A percentile compares a stretch with the other conserved stretches of the same genome.
Evolutionary conservation across 352 stramenopile species (phyloP).

Genomic region (Globisporangium sylvaticum): DNA sequence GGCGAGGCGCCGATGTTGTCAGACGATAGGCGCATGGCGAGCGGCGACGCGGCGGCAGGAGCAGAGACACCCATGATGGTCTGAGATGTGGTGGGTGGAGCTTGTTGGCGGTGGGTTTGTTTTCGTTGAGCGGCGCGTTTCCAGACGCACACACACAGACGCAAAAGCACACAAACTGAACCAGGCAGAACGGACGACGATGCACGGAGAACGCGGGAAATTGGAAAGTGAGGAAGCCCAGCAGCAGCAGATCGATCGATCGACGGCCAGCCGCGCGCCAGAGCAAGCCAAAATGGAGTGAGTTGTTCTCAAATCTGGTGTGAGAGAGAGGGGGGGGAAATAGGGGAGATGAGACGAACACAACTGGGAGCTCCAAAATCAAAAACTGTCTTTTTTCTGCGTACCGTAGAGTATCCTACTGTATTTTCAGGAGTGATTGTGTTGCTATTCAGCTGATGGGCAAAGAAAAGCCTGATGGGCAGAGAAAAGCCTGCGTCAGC

Average conservation of each 20-base stretch:
- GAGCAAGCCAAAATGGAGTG: background rate
- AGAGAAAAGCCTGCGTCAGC: background rate
- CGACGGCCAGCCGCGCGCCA: background rate
- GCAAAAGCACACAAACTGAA: background rate
- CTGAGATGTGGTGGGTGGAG: background rate
- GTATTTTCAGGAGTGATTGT: constrained; percentile 2
- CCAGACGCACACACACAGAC: constrained; percentile 1
- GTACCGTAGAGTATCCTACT: background rate
- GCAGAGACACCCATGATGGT: constrained; percentile 12
- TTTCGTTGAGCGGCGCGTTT: background rate
- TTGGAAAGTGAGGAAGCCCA: background rate
- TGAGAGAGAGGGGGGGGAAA: constrained; percentile 5
- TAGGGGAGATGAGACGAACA: background rate
- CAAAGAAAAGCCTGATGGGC: background rate
- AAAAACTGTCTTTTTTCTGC: constrained; percentile 10
- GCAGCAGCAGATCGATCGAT: background rate
- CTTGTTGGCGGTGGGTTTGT: background rate
- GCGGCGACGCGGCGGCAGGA: constrained; percentile 4
- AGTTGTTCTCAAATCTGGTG: background rate
- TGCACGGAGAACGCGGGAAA: background rate
- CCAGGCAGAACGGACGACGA: background rate
- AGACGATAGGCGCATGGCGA: constrained; percentile 6
- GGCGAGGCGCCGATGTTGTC: background rate
- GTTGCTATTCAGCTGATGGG: background rate
- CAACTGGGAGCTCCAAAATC: background rate